A percentile compares a stretch with the other conserved stretches of the same genome.
These are phyloP conservation scores for Tuctoria greenei DNA, from an alignment of 176 grass and related monocot species.

Conservation along the genomic window DNA sequence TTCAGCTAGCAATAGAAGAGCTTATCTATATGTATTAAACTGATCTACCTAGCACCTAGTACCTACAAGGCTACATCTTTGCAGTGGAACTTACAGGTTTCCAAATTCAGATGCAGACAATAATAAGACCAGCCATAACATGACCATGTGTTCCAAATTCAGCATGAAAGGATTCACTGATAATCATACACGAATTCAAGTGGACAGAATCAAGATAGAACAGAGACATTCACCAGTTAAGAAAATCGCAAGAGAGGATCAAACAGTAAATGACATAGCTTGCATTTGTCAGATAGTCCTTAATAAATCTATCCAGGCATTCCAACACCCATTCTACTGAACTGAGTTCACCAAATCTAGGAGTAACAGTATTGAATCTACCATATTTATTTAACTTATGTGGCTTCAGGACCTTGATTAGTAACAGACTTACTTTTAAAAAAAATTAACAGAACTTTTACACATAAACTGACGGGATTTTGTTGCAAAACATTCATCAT, in stretches of 20 bases:
- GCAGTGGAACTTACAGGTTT: neutral
- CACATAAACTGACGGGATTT: too few species aligned
- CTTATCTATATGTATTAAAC: neutral
- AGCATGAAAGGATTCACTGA: neutral
- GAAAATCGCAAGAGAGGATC: neutral
- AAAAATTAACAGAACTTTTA: neutral
- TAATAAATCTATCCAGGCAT: neutral
- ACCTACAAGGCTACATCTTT: too few species aligned
- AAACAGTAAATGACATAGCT: neutral
- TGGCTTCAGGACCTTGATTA: neutral
- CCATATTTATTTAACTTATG: neutral
- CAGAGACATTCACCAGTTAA: too few species aligned
- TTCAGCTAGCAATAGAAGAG: neutral
- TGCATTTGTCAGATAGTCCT: neutral
- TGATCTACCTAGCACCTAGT: neutral
- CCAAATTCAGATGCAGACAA: neutral
- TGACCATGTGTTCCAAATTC: neutral
- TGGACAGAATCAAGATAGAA: neutral
- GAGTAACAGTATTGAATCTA: neutral
- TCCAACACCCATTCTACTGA: too few species aligned
- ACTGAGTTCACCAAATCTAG: too few species aligned
- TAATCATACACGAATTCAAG: neutral
- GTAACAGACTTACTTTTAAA: too few species aligned
- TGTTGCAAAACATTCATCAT: neutral
- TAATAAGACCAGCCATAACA: neutral